These are phyloP conservation scores for Lentinula edodes DNA, from an alignment of 768 basidiomycete species.

Conservation along the genomic window DNA sequence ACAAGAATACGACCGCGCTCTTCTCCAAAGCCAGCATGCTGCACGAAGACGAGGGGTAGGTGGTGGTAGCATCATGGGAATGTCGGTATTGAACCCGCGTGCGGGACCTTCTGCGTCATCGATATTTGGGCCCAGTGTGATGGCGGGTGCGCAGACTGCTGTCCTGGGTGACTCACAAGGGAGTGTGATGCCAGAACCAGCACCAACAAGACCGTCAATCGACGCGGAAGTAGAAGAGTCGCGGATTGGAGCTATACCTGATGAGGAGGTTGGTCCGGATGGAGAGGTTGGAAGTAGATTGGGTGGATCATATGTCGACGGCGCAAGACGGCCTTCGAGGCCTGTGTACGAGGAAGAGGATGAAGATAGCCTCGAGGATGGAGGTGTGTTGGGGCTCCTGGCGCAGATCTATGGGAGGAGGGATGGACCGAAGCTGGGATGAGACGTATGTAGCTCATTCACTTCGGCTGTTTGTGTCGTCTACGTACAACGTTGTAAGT, in stretches of 20 bases:
- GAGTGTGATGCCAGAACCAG: constrained; percentile 27
- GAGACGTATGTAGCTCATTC: neutral
- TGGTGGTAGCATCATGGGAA: constrained; percentile 38
- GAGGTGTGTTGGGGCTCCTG: constrained; percentile 78
- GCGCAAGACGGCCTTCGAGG: constrained; percentile 37
- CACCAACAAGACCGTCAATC: constrained; percentile 12
- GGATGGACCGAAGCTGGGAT: constrained; percentile 31
- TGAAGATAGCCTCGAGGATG: constrained; percentile 67
- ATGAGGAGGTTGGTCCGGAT: constrained; percentile 45
- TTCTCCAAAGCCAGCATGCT: constrained; percentile 61
- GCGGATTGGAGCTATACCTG: constrained; percentile 21
- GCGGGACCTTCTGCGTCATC: constrained; percentile 31
- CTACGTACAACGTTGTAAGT: neutral
- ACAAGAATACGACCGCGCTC: constrained; percentile 72
- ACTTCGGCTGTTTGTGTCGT: neutral
- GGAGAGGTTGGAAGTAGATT: constrained; percentile 58
- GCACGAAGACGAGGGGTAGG: constrained; percentile 35
- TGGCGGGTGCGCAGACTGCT: constrained; percentile 61
- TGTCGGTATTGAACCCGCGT: constrained; percentile 38
- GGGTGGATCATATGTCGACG: constrained; percentile 77
- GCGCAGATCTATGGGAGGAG: constrained; percentile 79
- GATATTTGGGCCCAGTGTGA: constrained; percentile 36
- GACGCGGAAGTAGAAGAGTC: constrained; percentile 8
- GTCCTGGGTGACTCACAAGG: constrained; percentile 75
- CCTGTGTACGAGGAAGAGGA: constrained; percentile 52